Base-by-base conservation (phyloP, 2,329 filamentous ascomycete species). In the Thelonectria discophora region DNA sequence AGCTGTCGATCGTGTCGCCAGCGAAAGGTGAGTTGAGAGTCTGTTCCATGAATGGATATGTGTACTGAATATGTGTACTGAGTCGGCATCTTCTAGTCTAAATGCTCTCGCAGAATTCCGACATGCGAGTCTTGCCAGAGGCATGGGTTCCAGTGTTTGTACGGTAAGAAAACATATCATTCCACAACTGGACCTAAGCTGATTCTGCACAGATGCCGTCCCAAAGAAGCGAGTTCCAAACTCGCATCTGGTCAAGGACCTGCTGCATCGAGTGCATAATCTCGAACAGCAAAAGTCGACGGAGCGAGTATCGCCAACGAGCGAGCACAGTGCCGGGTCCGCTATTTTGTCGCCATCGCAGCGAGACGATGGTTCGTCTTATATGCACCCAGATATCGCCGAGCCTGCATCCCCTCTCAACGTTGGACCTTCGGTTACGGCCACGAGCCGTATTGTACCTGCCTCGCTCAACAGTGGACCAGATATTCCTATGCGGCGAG, bases 1-100 rank as follows among this genome's bases (percentile, higher is more conserved):
- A 64, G 58, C 47, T 64, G 62, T 15, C 54, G 55, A 15, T 64
- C 62, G 39, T 64, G 58, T 17, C 58, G 62, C 7, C 48, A 54
- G 5, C 55, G 62, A 50, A 64, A 64, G 47, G 62, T 62, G 18
- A 34, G 50, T 2, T 47, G 34, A 2, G 37, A 18, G 9, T 46
- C 24, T 24, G 6, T 24, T 24, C 30, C 43, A 4, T 30, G 30
- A 24, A 8, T 39, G 11, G 27, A 45, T 27, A 17, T 1, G 12
- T 2, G 11, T 9, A 10, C 17, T 54, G 8, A 52, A 13, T 13
- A 24, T 24, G 21, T n/a, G n/a, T n/a, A n/a, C n/a, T n/a, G n/a
- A n/a, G n/a, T n/a, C 48, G 15, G 46, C 42, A 34, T 10, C 3
- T 11, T 21, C 18, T 2, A 65, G 62, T 59, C 59, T 7, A 65